phyloP scores from a whole-genome alignment of 2,329 filamentous ascomycete genomes.

The Venturia asperata region DNA sequence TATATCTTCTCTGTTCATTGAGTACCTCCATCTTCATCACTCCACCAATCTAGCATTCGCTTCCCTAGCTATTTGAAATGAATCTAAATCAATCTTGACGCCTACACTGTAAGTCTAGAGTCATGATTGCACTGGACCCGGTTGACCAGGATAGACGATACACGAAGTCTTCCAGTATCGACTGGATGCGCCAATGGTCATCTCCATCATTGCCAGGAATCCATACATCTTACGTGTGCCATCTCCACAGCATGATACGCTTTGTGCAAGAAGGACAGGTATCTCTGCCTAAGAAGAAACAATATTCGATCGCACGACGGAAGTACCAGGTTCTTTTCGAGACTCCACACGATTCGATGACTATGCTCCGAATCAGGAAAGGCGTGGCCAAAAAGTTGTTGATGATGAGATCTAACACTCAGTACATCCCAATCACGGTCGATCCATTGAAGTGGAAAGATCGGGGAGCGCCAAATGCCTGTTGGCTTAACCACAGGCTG shows the following conservation, averaged over 20 bases:
- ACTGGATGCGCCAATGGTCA: no score
- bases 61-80: no score
- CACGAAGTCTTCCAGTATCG: no score
- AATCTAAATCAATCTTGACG: no score
- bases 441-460: not conserved
- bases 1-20: not conserved
- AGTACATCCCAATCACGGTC: not conserved
- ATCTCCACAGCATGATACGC: not conserved
- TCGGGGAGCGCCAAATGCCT: not conserved
- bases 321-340: conserved; percentile 4
- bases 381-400: not conserved
- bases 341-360: not conserved
- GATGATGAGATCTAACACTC: not conserved
- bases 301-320: not conserved
- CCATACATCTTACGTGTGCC: not conserved
- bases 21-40: not conserved
- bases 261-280: not conserved
- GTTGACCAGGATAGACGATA: no score
- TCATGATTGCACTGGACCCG: no score
- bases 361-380: not conserved
- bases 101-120: no score
- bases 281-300: not conserved
- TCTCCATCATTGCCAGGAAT: no score
- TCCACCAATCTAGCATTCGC: not conserved
- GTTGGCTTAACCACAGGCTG: not conserved